Base-by-base conservation (phyloP, 768 basidiomycete genomes). In the Boletus sp. region DNA sequence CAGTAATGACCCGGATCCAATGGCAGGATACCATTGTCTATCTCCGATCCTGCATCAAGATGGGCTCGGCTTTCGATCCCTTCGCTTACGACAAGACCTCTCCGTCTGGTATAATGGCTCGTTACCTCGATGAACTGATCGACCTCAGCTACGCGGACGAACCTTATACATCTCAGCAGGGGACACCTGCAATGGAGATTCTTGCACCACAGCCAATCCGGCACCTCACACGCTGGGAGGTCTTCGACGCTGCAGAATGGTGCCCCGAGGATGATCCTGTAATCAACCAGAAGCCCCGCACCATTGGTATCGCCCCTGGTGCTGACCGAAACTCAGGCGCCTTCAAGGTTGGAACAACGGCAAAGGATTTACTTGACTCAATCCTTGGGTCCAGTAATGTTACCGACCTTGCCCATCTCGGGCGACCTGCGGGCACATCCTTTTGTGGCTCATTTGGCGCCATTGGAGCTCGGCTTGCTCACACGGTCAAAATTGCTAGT, bases 181-280 rank as follows among this genome's bases (percentile, higher is more conserved):
- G 12, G 12, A 14, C 4, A n/a, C 49, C 33, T 12, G 18, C 50
- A 28, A 17, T 51, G 29, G 58, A 59, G 42, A 55, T 61, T 30
- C 28, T 62, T 15, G 56, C 59, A 30, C 62, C 67, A 7, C 63
- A 59, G 17, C 58, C 62, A 14, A 29, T 61, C n/a, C 57, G 48
- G 28, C 48, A 49, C 45, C 52, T 40, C 18, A 37, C 56, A 30
- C 46, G 50, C 32, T 48, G 56, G 55, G 52, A 55, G 28, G 36
- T 67, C 10, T 56, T 66, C 32, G 52, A 56, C 18, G 28, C 57
- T 8, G 36, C 39, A 20, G 65, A 66, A 54, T 72, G 71, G 72
- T 71, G 65, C 44, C 72, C 72, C 1, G 48, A 64, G 44, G 64
- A 62, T 44, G 72, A 72, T 42, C 72, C 72, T 15, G 58, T 72